phyloP scores from a whole-genome alignment of 345 rosid genomes.

The Arabis hirsuta region DNA sequence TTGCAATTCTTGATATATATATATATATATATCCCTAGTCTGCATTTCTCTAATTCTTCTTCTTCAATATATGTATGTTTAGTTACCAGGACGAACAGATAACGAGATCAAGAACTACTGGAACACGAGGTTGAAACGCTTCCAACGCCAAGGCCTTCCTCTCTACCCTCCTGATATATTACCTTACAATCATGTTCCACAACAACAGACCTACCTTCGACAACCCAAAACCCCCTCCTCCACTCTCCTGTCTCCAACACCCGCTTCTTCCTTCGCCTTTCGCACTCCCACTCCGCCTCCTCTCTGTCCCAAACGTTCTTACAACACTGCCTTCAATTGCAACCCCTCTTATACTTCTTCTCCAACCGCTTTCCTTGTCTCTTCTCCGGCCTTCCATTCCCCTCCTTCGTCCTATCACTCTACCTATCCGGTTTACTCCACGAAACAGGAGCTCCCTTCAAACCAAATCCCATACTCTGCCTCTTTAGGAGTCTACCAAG shows the following conservation, averaged over 20 bases:
- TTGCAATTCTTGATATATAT: no score
- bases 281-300: conserved; percentile 38
- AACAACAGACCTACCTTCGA: conserved; percentile 13
- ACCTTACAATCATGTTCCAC: conserved; percentile 38
- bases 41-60: background rate
- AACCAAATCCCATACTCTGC: conserved; percentile 48
- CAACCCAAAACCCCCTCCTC: conserved; percentile 26
- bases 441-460: conserved; percentile 71
- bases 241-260: background rate
- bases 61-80: background rate
- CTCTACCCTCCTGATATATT: conserved; percentile 54
- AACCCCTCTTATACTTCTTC: conserved; percentile 3
- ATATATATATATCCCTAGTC: no score
- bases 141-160: conserved; percentile 61
- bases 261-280: conserved; percentile 34
- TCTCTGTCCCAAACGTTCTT: conserved; percentile 42
- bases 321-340: conserved; percentile 11
- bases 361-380: background rate
- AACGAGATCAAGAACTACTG: conserved; percentile 70
- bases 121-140: conserved; percentile 65
- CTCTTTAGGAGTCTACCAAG: conserved; percentile 5
- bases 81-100: conserved; percentile 69
- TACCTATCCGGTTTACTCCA: conserved; percentile 25
- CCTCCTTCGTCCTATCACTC: conserved; percentile 34
- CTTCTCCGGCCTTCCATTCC: conserved; percentile 27